Evolutionary conservation across 2,329 filamentous ascomycete genomes (phyloP).

Genomic region (Mycosphaerelloides madeirae): DNA sequence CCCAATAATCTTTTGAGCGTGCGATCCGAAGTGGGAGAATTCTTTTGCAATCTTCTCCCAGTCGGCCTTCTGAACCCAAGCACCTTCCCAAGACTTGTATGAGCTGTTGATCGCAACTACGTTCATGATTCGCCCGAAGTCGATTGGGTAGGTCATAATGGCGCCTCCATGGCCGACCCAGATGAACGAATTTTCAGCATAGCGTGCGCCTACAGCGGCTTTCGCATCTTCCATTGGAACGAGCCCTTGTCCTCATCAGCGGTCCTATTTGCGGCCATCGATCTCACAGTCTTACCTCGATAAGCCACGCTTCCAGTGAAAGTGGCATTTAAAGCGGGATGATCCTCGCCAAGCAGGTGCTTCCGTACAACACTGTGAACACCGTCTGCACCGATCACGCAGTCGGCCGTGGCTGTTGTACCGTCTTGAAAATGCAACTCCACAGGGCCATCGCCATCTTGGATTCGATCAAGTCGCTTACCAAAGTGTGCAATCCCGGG

Average conservation of each 20-base stretch:
- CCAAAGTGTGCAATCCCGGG: constrained; percentile 30
- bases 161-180: constrained; percentile 50
- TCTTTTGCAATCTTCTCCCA: constrained; percentile 7
- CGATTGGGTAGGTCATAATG: constrained; percentile 57
- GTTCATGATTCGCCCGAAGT: constrained; percentile 52
- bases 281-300: constrained; percentile 37
- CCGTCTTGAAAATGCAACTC: constrained; percentile 34
- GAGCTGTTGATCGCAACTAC: constrained; percentile 46
- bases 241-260: constrained; percentile 35
- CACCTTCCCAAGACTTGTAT: constrained; percentile 14
- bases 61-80: constrained; percentile 7
- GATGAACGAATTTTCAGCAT: constrained; percentile 19
- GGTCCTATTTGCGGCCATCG: too few species aligned
- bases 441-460: constrained; percentile 23
- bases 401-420: constrained; percentile 41
- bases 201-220: constrained; percentile 15
- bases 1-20: constrained; percentile 10
- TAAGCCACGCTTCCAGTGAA: constrained; percentile 59
- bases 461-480: constrained; percentile 25
- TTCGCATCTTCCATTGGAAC: constrained; percentile 47
- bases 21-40: constrained; percentile 3
- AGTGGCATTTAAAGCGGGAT: constrained; percentile 42
- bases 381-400: constrained; percentile 17
- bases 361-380: constrained; percentile 46
- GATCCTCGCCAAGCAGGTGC: constrained; percentile 30